Percentiles rank a stretch among this genome's conserved stretches.
Conservation (phyloP, 768 basidiomycete genomes). For the Agrocybe pediades region DNA sequence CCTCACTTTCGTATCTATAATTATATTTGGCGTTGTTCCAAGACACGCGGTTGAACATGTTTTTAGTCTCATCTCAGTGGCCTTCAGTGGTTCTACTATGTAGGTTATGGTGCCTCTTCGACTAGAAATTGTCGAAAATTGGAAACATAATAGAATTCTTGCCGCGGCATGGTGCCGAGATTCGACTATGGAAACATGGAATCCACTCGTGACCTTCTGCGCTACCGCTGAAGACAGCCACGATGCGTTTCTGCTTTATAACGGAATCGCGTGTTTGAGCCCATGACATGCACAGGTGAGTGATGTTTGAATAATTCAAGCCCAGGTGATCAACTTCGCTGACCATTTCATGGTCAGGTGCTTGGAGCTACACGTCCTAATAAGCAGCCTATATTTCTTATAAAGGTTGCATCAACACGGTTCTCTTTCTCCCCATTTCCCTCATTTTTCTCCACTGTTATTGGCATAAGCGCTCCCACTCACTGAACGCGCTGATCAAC, state of each 20-base stretch:
- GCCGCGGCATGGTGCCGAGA: no score
- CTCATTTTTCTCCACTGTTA: conserved; percentile 1
- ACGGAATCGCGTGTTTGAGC: conserved; percentile 17
- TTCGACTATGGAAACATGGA: background rate
- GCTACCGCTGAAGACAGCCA: background rate
- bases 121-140: background rate
- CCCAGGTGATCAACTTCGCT: conserved; percentile 23
- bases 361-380: conserved; percentile 11
- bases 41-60: no score
- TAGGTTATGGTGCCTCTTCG: no score
- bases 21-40: no score
- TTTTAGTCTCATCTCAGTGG: no score
- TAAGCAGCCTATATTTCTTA: conserved; percentile 17
- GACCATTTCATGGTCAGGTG: conserved; percentile 22
- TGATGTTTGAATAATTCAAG: conserved; percentile 9
- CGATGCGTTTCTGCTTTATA: conserved; percentile 5
- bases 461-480: no score
- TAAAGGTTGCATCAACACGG: conserved; percentile 14
- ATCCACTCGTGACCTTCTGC: background rate
- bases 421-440: conserved; percentile 6
- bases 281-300: conserved; percentile 25
- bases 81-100: no score
- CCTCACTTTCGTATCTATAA: no score
- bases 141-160: no score
- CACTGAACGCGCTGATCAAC: no score